phyloP scores from a whole-genome alignment of 176 grass and related monocot genomes.

The Avena eriantha region DNA sequence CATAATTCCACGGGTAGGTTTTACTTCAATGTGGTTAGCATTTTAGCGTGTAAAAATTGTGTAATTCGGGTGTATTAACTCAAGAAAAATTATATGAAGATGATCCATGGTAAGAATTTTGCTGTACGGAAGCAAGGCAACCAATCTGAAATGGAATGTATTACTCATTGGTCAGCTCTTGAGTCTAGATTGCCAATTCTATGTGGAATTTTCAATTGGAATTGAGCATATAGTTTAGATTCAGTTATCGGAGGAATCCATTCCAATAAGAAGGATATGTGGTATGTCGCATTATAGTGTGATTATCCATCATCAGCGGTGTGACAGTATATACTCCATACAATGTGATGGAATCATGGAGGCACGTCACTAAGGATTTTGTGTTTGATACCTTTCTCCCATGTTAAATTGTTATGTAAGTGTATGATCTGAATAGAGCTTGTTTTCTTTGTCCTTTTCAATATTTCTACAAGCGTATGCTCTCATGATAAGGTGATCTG shows the following conservation, averaged over 20 bases:
- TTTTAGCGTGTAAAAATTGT: slow-evolving; percentile 61
- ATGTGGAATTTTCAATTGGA: not conserved
- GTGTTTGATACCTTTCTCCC: not conserved
- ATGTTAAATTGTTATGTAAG: not conserved
- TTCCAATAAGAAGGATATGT: not conserved
- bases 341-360: not conserved
- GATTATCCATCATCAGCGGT: not conserved
- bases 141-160: not conserved
- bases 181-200: not conserved
- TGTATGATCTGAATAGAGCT: not conserved
- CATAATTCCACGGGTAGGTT: slow-evolving; percentile 40
- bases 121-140: slow-evolving; percentile 10
- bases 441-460: not conserved
- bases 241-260: not conserved
- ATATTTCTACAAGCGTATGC: not conserved
- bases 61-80: slow-evolving; percentile 46
- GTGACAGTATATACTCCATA: not conserved
- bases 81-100: not conserved
- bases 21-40: slow-evolving; percentile 39
- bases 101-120: slow-evolving; percentile 47
- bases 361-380: not conserved
- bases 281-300: not conserved
- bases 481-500: not conserved
- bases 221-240: not conserved
- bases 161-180: not conserved